Percentiles rank a stretch among this genome's conserved stretches.
Conservation (phyloP, 108 stramenopile genomes). For the Nitzschia putrida region DNA sequence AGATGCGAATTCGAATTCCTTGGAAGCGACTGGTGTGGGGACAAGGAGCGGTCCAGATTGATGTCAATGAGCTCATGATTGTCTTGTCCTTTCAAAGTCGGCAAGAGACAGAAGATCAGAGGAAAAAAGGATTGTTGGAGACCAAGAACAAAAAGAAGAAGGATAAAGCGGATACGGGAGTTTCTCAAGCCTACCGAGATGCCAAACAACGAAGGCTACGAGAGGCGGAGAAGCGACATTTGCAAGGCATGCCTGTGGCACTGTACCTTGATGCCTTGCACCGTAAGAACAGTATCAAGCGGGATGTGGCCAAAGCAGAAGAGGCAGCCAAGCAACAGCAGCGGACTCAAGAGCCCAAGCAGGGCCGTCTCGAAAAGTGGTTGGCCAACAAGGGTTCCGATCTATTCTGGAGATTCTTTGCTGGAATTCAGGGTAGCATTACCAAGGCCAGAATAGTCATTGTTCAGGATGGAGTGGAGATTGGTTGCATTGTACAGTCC, state of each 20-base stretch:
- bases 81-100: conserved; percentile 39
- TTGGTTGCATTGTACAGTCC: conserved; percentile 49
- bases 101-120: conserved; percentile 41
- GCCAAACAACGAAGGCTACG: conserved; percentile 46
- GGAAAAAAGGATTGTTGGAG: background rate
- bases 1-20: conserved; percentile 47
- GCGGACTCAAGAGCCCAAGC: background rate
- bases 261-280: conserved; percentile 33
- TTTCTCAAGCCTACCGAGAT: conserved; percentile 38
- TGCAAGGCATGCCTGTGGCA: conserved; percentile 40
- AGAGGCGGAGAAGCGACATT: conserved; percentile 48
- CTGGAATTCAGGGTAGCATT: conserved; percentile 44
- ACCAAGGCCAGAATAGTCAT: conserved; percentile 47
- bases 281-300: conserved; percentile 23
- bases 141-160: conserved; percentile 7
- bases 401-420: conserved; percentile 58
- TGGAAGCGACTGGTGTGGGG: conserved; percentile 65
- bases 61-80: conserved; percentile 44
- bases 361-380: conserved; percentile 33
- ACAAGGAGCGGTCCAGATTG: conserved; percentile 45
- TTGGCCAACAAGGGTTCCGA: conserved; percentile 35
- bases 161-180: background rate
- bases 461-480: conserved; percentile 51
- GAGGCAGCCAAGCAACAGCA: conserved; percentile 8
- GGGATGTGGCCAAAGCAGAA: conserved; percentile 29